Evolutionary conservation across 2,329 filamentous ascomycete genomes (phyloP).

Genomic region (Karstenula rhodostoma): DNA sequence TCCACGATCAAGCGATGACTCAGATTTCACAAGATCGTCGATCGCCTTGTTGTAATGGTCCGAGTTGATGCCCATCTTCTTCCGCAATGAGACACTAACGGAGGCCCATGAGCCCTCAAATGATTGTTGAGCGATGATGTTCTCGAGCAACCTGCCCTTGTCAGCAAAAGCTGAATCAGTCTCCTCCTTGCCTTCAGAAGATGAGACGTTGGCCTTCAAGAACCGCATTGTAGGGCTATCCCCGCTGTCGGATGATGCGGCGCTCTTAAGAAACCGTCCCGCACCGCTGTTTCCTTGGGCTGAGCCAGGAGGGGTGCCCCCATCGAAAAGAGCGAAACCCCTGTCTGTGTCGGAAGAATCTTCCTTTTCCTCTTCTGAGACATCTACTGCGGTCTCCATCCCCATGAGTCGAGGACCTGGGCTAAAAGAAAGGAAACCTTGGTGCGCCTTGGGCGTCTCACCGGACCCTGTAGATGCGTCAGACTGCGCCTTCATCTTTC

Average conservation of each 20-base stretch:
- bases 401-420: too few species aligned
- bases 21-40: conserved; percentile 10
- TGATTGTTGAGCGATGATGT: conserved; percentile 61
- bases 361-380: neutral
- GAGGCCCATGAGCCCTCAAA: conserved; percentile 64
- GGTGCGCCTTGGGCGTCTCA: neutral
- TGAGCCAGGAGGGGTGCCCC: neutral
- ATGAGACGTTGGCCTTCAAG: neutral
- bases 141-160: conserved; percentile 41
- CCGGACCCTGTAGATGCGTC: neutral
- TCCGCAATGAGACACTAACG: conserved; percentile 28
- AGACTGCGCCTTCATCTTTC: neutral
- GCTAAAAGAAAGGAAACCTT: too few species aligned
- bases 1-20: conserved; percentile 24
- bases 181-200: neutral
- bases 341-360: neutral
- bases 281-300: too few species aligned
- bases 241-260: neutral
- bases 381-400: neutral
- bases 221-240: neutral
- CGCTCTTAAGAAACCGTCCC: neutral
- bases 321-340: neutral
- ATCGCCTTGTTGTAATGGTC: conserved; percentile 14
- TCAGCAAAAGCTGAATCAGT: neutral
- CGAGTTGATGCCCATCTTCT: conserved; percentile 25